Conservation (phyloP, 1,139 yeast genomes). For the Yamadazyma sp. region DNA sequence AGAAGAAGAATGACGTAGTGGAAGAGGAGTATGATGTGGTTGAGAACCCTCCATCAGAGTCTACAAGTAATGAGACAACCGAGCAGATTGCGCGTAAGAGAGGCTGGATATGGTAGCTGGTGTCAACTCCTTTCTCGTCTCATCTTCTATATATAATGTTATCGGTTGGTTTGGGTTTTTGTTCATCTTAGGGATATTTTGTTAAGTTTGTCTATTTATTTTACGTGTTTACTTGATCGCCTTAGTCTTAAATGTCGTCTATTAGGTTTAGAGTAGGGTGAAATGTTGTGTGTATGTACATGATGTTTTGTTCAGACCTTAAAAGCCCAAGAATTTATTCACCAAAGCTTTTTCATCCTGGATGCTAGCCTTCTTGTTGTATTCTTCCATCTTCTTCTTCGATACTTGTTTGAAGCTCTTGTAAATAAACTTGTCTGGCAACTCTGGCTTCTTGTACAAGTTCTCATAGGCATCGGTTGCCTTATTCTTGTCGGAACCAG, state of each 20-base stretch:
- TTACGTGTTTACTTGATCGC: background rate
- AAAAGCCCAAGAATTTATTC: conserved; percentile 24
- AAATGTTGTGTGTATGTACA: conserved; percentile 7
- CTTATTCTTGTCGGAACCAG: conserved; percentile 69
- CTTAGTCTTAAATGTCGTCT: conserved; percentile 2
- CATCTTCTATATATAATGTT: background rate
- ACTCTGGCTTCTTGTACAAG: conserved; percentile 66
- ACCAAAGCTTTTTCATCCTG: conserved; percentile 34
- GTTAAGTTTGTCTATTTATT: background rate
- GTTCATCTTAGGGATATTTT: background rate
- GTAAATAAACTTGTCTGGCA: conserved; percentile 73
- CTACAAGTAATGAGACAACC: conserved; percentile 8
- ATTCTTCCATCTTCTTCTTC: conserved; percentile 36
- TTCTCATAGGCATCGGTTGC: conserved; percentile 80
- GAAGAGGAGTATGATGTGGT: conserved; percentile 45
- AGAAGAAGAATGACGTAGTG: conserved; percentile 6
- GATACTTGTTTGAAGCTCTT: conserved; percentile 44
- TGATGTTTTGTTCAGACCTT: conserved; percentile 2
- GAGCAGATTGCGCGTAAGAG: conserved; percentile 13
- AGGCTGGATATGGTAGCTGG: conserved; percentile 33
- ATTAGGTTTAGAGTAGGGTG: background rate
- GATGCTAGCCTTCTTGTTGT: conserved; percentile 22
- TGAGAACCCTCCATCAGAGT: conserved; percentile 19
- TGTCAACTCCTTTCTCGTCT: too few species aligned
- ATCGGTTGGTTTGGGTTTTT: background rate